A percentile compares a stretch with the other conserved stretches of the same genome.
phyloP scores from a whole-genome alignment of 345 rosid genomes.

The Linum usitatissimum region DNA sequence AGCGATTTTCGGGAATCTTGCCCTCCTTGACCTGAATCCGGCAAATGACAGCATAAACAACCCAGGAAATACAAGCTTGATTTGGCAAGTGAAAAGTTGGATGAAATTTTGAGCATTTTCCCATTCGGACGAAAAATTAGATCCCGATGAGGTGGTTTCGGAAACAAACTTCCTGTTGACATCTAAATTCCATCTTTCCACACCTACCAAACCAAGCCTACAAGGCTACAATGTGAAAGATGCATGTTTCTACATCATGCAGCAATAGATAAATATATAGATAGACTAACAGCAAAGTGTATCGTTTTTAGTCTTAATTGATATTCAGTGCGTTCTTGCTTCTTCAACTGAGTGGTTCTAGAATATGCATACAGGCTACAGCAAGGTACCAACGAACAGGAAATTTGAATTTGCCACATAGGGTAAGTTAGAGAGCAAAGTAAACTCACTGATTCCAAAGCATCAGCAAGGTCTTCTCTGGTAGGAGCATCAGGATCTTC shows the following conservation, averaged over 20 bases:
- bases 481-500: constrained; percentile 72
- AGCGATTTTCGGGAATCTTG: constrained; percentile 59
- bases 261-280: neutral
- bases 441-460: constrained; percentile 46
- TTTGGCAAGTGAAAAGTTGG: too few relatives aligned
- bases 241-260: neutral
- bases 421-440: neutral
- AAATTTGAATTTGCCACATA: neutral
- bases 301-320: neutral
- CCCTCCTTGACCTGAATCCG: constrained; percentile 66
- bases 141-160: too few relatives aligned
- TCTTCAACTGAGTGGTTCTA: too few relatives aligned
- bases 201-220: too few relatives aligned
- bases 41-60: constrained; percentile 3
- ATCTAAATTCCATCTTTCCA: too few relatives aligned
- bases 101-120: too few relatives aligned
- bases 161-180: too few relatives aligned
- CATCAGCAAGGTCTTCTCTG: constrained; percentile 76
- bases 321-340: neutral
- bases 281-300: neutral
- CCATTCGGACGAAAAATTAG: too few relatives aligned
- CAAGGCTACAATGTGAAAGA: neutral
- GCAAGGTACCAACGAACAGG: too few relatives aligned
- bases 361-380: too few relatives aligned
- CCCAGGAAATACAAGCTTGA: neutral